phyloP scores from a whole-genome alignment of 805 yeast genomes.

The Starmerella apis region DNA sequence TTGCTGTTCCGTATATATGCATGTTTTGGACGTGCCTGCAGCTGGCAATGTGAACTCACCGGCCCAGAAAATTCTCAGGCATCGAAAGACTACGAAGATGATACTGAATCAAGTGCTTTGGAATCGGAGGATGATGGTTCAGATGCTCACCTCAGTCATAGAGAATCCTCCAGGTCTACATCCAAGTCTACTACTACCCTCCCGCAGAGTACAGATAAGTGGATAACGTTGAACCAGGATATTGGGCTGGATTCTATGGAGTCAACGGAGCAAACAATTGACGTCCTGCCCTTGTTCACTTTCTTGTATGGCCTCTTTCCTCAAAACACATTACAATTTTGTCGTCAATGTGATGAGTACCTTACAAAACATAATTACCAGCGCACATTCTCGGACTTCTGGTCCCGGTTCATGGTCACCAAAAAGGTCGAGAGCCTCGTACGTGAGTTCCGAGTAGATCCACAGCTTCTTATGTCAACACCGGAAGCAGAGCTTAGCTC shows the following conservation, averaged over 20 bases:
- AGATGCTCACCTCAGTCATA: neutral
- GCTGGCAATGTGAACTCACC: constrained; percentile 30
- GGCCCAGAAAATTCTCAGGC: neutral
- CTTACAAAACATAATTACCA: constrained; percentile 22
- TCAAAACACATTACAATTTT: constrained; percentile 37
- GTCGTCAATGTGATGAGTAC: constrained; percentile 37
- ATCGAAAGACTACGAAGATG: constrained; percentile 4
- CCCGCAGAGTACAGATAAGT: neutral
- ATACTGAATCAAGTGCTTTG: neutral
- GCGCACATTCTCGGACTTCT: constrained; percentile 27
- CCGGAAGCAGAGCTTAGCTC: constrained; percentile 33
- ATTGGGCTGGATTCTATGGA: neutral
- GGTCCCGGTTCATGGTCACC: constrained; percentile 33
- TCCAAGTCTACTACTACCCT: no score
- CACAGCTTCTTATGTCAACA: constrained; percentile 36
- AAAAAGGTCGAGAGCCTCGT: constrained; percentile 29
- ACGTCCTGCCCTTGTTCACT: constrained; percentile 36
- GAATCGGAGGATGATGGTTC: neutral
- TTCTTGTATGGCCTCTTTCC: constrained; percentile 53
- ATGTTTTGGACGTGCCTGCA: constrained; percentile 37
- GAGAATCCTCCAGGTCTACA: neutral
- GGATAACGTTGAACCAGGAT: constrained; percentile 3
- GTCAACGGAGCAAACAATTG: constrained; percentile 16
- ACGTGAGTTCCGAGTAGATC: constrained; percentile 39
- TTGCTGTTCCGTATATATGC: constrained; percentile 36